Evolutionary conservation across 2,329 filamentous ascomycete species (phyloP).

Genomic region (Aspergillus candidus): DNA sequence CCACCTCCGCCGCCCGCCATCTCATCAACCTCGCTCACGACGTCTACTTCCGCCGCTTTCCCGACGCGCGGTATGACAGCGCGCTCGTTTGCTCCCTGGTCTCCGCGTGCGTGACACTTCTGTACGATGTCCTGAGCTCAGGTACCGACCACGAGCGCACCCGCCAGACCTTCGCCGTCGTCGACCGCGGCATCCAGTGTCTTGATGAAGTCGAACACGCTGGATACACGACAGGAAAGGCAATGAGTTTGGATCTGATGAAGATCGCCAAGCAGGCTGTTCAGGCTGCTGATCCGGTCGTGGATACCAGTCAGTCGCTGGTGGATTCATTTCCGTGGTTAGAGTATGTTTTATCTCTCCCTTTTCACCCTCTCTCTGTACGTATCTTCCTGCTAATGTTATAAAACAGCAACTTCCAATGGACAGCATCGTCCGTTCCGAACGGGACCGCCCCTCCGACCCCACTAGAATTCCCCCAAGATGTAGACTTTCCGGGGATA

Average conservation of each 20-base stretch:
- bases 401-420: neutral
- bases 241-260: constrained; percentile 13
- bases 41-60: constrained; percentile 9
- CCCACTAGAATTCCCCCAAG: constrained; percentile 1
- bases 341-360: constrained; percentile 4
- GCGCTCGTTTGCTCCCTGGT: constrained; percentile 9
- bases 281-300: constrained; percentile 5
- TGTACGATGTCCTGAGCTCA: constrained; percentile 9
- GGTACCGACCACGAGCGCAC: constrained; percentile 5
- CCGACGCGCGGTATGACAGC: constrained; percentile 8
- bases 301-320: constrained; percentile 9
- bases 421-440: neutral
- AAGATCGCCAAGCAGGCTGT: constrained; percentile 12
- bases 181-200: constrained; percentile 11
- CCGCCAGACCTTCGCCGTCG: constrained; percentile 6
- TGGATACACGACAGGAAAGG: constrained; percentile 9
- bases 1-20: constrained; percentile 5
- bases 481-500: constrained; percentile 1
- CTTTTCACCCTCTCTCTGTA: neutral
- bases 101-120: constrained; percentile 7
- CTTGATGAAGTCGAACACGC: constrained; percentile 13
- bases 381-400: neutral
- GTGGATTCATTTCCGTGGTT: constrained; percentile 12
- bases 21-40: constrained; percentile 9
- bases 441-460: neutral